These are phyloP conservation scores for Penicillium thymicola DNA, from an alignment of 2,329 filamentous ascomycete genomes.

Conservation along the genomic window DNA sequence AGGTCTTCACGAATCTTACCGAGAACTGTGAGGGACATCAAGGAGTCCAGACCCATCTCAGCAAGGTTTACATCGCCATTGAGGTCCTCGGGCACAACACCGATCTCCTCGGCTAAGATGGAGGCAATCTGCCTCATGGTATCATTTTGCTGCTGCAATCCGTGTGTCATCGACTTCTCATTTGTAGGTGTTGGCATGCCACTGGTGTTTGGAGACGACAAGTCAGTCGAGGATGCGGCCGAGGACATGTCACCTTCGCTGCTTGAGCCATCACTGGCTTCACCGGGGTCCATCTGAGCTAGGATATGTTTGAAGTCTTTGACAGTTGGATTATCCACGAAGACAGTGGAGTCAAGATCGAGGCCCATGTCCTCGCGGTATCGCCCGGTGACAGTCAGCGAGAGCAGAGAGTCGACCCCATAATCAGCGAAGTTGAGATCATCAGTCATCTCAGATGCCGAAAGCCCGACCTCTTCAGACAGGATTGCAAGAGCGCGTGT, in stretches of 20 bases:
- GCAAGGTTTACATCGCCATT: constrained; percentile 40
- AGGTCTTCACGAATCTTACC: constrained; percentile 45
- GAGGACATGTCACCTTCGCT: constrained; percentile 31
- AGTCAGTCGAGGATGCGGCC: constrained; percentile 31
- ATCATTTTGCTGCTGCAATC: constrained; percentile 24
- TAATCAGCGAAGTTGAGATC: constrained; percentile 61
- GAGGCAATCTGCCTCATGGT: constrained; percentile 41
- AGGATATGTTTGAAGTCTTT: constrained; percentile 60
- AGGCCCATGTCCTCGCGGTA: constrained; percentile 61
- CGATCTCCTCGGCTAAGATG: constrained; percentile 45
- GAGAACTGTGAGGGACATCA: constrained; percentile 46
- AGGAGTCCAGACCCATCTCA: constrained; percentile 47
- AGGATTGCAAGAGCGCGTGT: constrained; percentile 40
- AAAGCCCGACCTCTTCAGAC: constrained; percentile 52
- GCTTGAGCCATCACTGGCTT: constrained; percentile 28
- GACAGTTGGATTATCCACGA: constrained; percentile 59
- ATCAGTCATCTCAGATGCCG: constrained; percentile 57
- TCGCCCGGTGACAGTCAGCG: constrained; percentile 59
- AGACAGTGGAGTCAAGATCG: constrained; percentile 57
- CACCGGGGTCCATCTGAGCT: constrained; percentile 31
- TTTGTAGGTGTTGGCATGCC: constrained; percentile 29
- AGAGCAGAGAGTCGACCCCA: constrained; percentile 61
- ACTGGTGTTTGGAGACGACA: constrained; percentile 34
- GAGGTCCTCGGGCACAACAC: constrained; percentile 41
- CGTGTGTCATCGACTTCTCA: constrained; percentile 23